Percentiles rank a stretch among this genome's conserved stretches.
phyloP scores from a whole-genome alignment of 2,329 filamentous ascomycete genomes.

The Fusarium verrucosum region DNA sequence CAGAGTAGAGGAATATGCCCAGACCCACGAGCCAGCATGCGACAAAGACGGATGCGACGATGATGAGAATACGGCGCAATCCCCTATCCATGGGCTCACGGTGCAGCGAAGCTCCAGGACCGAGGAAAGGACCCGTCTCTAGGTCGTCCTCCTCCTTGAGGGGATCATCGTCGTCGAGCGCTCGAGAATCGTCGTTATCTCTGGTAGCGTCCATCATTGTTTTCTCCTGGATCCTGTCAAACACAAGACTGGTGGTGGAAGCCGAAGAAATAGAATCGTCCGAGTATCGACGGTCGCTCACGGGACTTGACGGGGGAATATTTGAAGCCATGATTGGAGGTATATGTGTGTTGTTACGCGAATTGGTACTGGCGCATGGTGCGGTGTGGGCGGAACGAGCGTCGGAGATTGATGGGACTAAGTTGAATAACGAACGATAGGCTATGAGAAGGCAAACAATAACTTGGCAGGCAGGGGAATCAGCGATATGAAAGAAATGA shows the following conservation, averaged over 20 bases:
- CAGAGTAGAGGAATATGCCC: slow-evolving; percentile 70
- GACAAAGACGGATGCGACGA: slow-evolving; percentile 67
- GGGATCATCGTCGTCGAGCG: slow-evolving; percentile 57
- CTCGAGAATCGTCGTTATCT: slow-evolving; percentile 45
- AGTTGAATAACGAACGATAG: slow-evolving; percentile 19
- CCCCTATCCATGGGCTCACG: slow-evolving; percentile 71
- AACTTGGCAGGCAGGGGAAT: not conserved
- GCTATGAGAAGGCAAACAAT: slow-evolving; percentile 15
- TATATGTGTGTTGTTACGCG: slow-evolving; percentile 6
- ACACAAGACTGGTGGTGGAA: slow-evolving; percentile 85
- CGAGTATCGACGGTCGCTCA: slow-evolving; percentile 49
- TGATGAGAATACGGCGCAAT: slow-evolving; percentile 69
- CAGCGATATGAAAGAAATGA: slow-evolving; percentile 13
- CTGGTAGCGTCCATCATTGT: slow-evolving; percentile 47
- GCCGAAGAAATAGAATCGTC: slow-evolving; percentile 74
- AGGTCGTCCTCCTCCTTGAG: slow-evolving; percentile 52
- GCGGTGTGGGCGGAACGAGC: slow-evolving; percentile 14
- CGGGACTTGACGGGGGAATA: slow-evolving; percentile 25
- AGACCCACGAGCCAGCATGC: slow-evolving; percentile 75
- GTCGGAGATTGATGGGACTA: not conserved
- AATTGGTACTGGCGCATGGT: slow-evolving; percentile 34
- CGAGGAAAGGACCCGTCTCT: slow-evolving; percentile 65
- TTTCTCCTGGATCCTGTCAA: slow-evolving; percentile 76
- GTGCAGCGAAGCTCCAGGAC: slow-evolving; percentile 49
- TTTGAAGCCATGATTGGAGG: slow-evolving; percentile 27